Percentiles rank a stretch among this genome's conserved stretches.
phyloP scores from a whole-genome alignment of 805 yeast species.

The Kodamaea nitidulidarum region DNA sequence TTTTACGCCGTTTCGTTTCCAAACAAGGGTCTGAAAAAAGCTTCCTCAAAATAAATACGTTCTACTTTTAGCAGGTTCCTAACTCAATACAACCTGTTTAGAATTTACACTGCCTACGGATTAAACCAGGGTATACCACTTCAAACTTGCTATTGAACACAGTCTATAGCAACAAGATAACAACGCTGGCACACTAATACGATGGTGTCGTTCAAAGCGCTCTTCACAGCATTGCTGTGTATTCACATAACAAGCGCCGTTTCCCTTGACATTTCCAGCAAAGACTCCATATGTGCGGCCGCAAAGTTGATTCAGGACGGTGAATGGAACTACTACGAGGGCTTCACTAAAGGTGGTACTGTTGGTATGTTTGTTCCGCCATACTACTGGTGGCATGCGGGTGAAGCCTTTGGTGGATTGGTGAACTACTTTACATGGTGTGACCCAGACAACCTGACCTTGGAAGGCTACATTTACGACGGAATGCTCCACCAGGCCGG shows the following conservation, averaged over 20 bases:
- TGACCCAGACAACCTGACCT: constrained; percentile 29
- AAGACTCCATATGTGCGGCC: constrained; percentile 40
- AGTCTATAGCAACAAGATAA: too few species aligned
- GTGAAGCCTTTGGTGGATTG: constrained; percentile 48
- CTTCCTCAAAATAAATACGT: not conserved
- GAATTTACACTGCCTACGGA: too few species aligned
- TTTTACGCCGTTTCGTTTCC: not conserved
- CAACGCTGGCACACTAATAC: not conserved
- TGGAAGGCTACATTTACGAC: constrained; percentile 25
- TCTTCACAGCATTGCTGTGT: constrained; percentile 7
- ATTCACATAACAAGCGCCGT: constrained; percentile 1
- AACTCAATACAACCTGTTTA: too few species aligned
- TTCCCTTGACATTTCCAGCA: constrained; percentile 35
- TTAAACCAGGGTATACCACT: too few species aligned
- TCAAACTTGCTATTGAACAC: too few species aligned
- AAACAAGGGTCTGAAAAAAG: constrained; percentile 2
- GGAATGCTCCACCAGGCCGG: constrained; percentile 46
- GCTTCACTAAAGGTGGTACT: constrained; percentile 39
- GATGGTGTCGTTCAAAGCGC: constrained; percentile 6
- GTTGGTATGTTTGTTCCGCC: constrained; percentile 45
- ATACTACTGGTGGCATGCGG: constrained; percentile 53
- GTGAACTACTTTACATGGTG: constrained; percentile 39
- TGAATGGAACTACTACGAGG: constrained; percentile 44
- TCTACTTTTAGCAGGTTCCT: too few species aligned
- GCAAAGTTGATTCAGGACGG: constrained; percentile 35